Conservation (phyloP, 2,329 filamentous ascomycete species). For the Pezicula rhizophila region DNA sequence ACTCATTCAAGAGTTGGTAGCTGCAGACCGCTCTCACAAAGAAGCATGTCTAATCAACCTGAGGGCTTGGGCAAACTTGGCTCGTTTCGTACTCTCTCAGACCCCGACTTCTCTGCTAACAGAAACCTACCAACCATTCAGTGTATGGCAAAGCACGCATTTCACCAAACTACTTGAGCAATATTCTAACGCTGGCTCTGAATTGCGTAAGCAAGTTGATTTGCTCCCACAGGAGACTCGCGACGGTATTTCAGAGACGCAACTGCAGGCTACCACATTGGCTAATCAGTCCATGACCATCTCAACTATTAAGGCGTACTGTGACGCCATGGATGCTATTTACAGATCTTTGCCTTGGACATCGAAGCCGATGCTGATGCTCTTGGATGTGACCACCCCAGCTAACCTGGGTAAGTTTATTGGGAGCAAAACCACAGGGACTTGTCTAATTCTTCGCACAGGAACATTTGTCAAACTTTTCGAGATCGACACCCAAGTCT, state of each 20-base stretch:
- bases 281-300: constrained; percentile 8
- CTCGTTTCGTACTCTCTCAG: constrained; percentile 49
- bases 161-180: constrained; percentile 53
- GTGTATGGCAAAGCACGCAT: constrained; percentile 50
- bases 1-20: constrained; percentile 53
- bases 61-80: constrained; percentile 56
- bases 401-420: not conserved
- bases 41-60: constrained; percentile 61
- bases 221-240: constrained; percentile 1
- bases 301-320: not conserved
- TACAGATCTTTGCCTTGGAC: not conserved
- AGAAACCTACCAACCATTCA: constrained; percentile 42
- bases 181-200: constrained; percentile 33
- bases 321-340: not conserved
- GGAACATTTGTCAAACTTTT: constrained; percentile 1
- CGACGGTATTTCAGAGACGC: constrained; percentile 8
- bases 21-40: constrained; percentile 55
- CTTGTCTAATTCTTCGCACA: not conserved
- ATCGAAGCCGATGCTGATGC: no score
- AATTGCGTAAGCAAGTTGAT: constrained; percentile 18
- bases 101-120: constrained; percentile 27
- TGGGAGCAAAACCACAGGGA: not conserved
- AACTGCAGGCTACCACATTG: constrained; percentile 9
- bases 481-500: no score
- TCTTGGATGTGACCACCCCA: not conserved